Evolutionary conservation across 2,329 filamentous ascomycete species (phyloP).

Genomic region (Ceratocystis smalleyi): DNA sequence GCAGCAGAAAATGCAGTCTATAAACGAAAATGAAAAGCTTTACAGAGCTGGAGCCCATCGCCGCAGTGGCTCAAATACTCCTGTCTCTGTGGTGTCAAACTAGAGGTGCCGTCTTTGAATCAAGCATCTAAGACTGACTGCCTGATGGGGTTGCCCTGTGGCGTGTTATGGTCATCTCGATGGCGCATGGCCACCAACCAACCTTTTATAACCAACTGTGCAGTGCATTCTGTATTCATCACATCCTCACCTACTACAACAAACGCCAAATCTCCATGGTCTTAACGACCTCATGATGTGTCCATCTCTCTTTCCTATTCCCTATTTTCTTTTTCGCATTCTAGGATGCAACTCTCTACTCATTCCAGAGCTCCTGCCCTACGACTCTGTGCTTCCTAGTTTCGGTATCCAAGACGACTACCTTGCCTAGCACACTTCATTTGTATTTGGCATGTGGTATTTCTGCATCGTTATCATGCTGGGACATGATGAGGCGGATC

Average conservation of each 20-base stretch:
- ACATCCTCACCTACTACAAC: neutral
- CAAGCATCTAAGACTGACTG: neutral
- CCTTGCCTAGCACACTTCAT: neutral
- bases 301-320: conserved; percentile 2
- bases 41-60: conserved; percentile 9
- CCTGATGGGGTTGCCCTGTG: neutral
- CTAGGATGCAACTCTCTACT: conserved; percentile 9
- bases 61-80: conserved; percentile 15
- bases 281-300: conserved; percentile 6
- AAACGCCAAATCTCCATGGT: neutral
- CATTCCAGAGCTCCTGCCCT: conserved; percentile 7
- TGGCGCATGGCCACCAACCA: neutral
- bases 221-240: neutral
- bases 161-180: neutral
- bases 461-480: neutral
- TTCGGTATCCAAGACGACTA: neutral
- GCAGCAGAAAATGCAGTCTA: conserved; percentile 8
- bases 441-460: neutral
- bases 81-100: conserved; percentile 13
- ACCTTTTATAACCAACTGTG: neutral
- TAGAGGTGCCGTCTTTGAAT: neutral
- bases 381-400: neutral
- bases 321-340: conserved; percentile 1
- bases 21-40: conserved; percentile 9
- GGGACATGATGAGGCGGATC: neutral